These are phyloP conservation scores for Dendrostoma leiphaemia DNA, from an alignment of 2,329 filamentous ascomycete species.

Conservation along the genomic window DNA sequence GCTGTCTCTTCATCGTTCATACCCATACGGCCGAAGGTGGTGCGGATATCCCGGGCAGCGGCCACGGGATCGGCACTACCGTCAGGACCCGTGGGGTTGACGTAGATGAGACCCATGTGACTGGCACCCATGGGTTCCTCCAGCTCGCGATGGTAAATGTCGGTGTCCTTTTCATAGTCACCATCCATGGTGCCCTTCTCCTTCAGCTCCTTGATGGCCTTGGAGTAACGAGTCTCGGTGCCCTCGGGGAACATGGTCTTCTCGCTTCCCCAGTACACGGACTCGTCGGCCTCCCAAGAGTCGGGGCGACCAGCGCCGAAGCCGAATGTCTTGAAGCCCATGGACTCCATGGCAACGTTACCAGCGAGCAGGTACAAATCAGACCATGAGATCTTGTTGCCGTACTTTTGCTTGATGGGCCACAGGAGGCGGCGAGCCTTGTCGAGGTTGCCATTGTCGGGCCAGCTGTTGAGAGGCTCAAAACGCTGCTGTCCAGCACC, in stretches of 20 bases:
- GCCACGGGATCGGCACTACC: conserved; percentile 64
- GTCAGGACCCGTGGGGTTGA: conserved; percentile 73
- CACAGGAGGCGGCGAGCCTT: conserved; percentile 74
- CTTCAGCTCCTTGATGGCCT: conserved; percentile 45
- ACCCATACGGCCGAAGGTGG: conserved; percentile 71
- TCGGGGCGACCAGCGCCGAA: conserved; percentile 69
- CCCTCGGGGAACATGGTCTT: conserved; percentile 62
- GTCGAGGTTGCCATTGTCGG: conserved; percentile 71
- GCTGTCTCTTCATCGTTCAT: conserved; percentile 79
- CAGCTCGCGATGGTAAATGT: conserved; percentile 60
- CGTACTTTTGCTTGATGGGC: conserved; percentile 80
- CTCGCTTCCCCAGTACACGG: conserved; percentile 73
- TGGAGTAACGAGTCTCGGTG: conserved; percentile 67
- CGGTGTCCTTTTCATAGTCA: conserved; percentile 38
- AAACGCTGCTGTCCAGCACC: conserved; percentile 73
- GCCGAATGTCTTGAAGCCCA: conserved; percentile 68
- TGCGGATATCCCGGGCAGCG: conserved; percentile 66
- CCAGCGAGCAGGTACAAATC: conserved; percentile 68
- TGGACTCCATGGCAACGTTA: conserved; percentile 71
- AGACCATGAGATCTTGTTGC: conserved; percentile 75
- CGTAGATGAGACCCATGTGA: conserved; percentile 74
- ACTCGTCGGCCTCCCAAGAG: conserved; percentile 70
- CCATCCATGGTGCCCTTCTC: conserved; percentile 31
- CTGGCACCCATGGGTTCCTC: conserved; percentile 64
- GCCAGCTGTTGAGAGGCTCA: conserved; percentile 74